phyloP scores from a whole-genome alignment of 2,329 filamentous ascomycete species.

The Phaeosphaeriaceae sp. region DNA sequence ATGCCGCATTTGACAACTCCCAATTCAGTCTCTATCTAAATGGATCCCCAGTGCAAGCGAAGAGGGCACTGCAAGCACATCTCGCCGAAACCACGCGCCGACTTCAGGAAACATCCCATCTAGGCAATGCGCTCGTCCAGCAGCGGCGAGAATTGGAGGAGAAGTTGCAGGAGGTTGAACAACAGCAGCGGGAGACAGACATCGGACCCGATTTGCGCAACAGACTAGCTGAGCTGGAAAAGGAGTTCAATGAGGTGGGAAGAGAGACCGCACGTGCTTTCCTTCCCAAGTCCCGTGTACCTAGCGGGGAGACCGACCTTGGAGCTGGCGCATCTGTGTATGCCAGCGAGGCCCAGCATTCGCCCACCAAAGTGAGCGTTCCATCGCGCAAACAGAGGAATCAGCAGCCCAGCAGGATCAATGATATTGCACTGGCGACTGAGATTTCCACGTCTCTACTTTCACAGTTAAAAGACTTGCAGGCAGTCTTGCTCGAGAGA shows the following conservation, averaged over 20 bases:
- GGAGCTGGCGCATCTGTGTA: conserved; percentile 59
- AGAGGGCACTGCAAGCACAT: conserved; percentile 87
- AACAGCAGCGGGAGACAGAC: conserved; percentile 71
- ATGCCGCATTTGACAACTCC: conserved; percentile 82
- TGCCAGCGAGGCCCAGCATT: conserved; percentile 81
- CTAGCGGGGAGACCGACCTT: conserved; percentile 58
- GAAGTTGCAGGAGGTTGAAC: conserved; percentile 82
- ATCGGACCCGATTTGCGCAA: conserved; percentile 82
- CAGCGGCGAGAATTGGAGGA: conserved; percentile 85
- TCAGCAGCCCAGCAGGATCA: conserved; percentile 83
- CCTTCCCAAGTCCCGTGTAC: conserved; percentile 78
- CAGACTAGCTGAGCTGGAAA: conserved; percentile 85
- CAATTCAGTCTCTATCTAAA: conserved; percentile 77
- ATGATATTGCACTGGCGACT: conserved; percentile 98
- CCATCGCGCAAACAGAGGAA: conserved; percentile 89
- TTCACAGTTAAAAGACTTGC: conserved; percentile 89
- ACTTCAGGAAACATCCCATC: conserved; percentile 86
- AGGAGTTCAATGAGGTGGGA: conserved; percentile 93
- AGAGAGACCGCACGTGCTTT: conserved; percentile 88
- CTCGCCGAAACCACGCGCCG: conserved; percentile 90
- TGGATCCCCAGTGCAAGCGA: conserved; percentile 84
- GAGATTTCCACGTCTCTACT: conserved; percentile 96
- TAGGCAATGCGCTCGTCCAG: conserved; percentile 85
- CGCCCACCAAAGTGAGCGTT: conserved; percentile 86
- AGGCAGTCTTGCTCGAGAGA: conserved; percentile 81